Base-by-base conservation (phyloP, 2,329 filamentous ascomycete genomes). In the Bipolaris sorokiniana region DNA sequence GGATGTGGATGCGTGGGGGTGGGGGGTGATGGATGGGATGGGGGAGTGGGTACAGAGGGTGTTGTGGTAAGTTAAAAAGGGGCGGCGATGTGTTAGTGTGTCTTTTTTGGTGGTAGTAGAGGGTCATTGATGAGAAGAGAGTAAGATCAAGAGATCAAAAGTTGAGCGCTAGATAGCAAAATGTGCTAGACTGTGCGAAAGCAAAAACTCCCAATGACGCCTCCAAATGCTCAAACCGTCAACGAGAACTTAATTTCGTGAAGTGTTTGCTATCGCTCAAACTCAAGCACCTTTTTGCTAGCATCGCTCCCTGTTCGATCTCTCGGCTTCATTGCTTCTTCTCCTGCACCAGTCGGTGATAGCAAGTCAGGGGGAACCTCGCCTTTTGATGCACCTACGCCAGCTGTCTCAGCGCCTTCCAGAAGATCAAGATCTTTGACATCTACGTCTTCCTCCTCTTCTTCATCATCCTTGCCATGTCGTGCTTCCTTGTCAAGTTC, bases 401-500 rank as follows among this genome's bases (percentile, higher is more conserved):
- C 80, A 53, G 76, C 78, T 23, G 81, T 81, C 57, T 83, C 81
- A 3, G 80, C 80, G 1, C 79, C 80, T 48, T 82, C 80, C 1
- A 83, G 70, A n/a, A 83, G 59, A 69, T 83, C 81, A 10, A 75
- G 56, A 56, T 79, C 77, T 50, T 74, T 74, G 1, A 71, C 73
- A 37, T 70, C 63, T 5, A 80, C 79, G 0, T 87, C 86, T 1
- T 88, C 86, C 0, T 91, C 88, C 1, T 92, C 89, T 0, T 88
- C 85, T 0, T 85, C 84, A 1, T 80, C 76, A 61, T 80, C 81
- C 68, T 88, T 82, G 34, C 73, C 74, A 1, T 84, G 84, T n/a
- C 67, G 64, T 1, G 88, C 78, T 58, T 92, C 93, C 76, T 88
- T 90, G 77, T 97, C 94, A 64, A 97, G 80, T 72, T 98, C 94